Base-by-base conservation (phyloP, 2,329 filamentous ascomycete genomes). In the Pyrenophora seminiperda region DNA sequence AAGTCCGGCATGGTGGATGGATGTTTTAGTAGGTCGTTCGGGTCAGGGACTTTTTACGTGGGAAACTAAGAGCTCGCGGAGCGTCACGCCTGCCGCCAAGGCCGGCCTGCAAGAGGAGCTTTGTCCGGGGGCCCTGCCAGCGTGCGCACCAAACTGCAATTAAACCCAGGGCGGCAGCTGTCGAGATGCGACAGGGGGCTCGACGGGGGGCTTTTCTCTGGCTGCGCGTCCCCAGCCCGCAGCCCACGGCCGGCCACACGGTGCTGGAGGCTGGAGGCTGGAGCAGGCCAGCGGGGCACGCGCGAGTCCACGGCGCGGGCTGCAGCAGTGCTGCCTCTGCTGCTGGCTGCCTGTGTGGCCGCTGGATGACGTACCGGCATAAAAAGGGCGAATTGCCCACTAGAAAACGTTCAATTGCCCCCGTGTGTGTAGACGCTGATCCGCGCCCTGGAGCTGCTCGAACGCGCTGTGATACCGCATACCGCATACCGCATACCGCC, bases 1-100 rank as follows among this genome's bases (percentile, higher is more conserved):
- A 66, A 65, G 67, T 59, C 54, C 61, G 59, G 61, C 68, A 72
- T 73, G 69, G 69, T 73, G 67, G 62, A 66, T 69, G 62, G 63
- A 63, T 69, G 65, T 66, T 70, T 68, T 59, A 61, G 58, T 68
- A 70, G 63, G 61, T 62, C 59, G 54, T 64, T 56, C 45, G 57
- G 58, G 53, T 63, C 63, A 66, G 67, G 66, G 63, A 65, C 59
- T 60, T 58, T 58, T 59, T 62, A 58, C 60, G 62, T 65, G 62
- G 53, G 62, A 61, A 52, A 55, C 53, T 59, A 56, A 47, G 44
- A 52, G 41, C 42, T 51, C 40, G 50, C 58, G 53, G 55, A 54
- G 53, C 56, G 53, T 59, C 50, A 54, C 42, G 48, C 42, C 53
- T 50, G 45, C 39, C 39, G 54, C 59, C 58, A 57, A 59, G 58